phyloP scores from a whole-genome alignment of 192 early-diverging fungal genomes.

The Pilobolus umbonatus region DNA sequence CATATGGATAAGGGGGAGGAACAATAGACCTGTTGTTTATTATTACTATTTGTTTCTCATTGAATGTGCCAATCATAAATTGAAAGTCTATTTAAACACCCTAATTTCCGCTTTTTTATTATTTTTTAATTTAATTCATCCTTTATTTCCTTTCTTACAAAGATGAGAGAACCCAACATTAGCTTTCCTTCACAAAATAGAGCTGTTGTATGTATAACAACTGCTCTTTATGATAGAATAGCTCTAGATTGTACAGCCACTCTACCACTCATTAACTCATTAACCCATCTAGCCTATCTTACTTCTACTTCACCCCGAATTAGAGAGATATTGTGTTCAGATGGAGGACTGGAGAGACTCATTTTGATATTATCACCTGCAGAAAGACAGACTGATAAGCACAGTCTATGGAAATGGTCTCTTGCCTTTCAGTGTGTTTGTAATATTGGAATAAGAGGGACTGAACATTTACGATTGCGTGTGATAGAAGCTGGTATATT shows the following conservation, averaged over 20 bases:
- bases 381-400: slow-evolving; percentile 42
- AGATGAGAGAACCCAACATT: slow-evolving; percentile 80
- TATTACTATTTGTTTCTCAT: too few relatives aligned
- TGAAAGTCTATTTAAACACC: too few relatives aligned
- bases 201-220: slow-evolving; percentile 76
- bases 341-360: slow-evolving; percentile 86
- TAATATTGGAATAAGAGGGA: slow-evolving; percentile 82
- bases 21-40: too few relatives aligned
- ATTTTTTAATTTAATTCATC: neutral
- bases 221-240: slow-evolving; percentile 85
- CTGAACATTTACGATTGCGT: slow-evolving; percentile 70
- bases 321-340: slow-evolving; percentile 69
- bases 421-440: slow-evolving; percentile 79
- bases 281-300: slow-evolving; percentile 83
- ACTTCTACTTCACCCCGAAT: slow-evolving; percentile 77
- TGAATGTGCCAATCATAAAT: too few relatives aligned
- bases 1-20: too few relatives aligned
- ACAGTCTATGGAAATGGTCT: slow-evolving; percentile 75
- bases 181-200: slow-evolving; percentile 74
- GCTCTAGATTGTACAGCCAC: slow-evolving; percentile 86
- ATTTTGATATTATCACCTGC: slow-evolving; percentile 69
- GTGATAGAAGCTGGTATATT: slow-evolving; percentile 86
- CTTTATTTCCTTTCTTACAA: slow-evolving; percentile 2
- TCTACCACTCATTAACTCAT: slow-evolving; percentile 80
- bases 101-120: slow-evolving; percentile 2